Base-by-base conservation (phyloP, 805 yeast species). In the Barnettozyma wickerhamii region DNA sequence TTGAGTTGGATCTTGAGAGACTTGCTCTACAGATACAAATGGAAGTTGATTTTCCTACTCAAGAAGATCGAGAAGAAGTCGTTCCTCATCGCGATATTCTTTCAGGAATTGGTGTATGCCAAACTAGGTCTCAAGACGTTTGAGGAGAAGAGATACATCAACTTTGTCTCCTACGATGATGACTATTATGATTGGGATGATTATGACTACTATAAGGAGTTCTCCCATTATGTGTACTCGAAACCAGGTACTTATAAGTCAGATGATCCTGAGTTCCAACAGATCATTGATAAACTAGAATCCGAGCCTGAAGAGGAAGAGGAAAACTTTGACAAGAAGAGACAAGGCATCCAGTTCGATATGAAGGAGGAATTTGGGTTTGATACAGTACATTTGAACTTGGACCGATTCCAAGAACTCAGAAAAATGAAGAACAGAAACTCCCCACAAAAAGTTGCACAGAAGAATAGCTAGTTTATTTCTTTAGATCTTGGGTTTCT, bases 291-390 rank as follows among this genome's bases (percentile, higher is more conserved):
- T 7, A 28, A 28, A 7, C 10, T 29, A n/a, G 28, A 32, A 15
- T 6, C 23, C 10, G 27, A 35, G 10, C 18, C 33, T 13, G 26
- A 30, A 19, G 30, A 27, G 15, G 26, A 17, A 7, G 19, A 19
- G 20, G 34, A 35, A 6, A 33, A 43, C 6, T 40, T 44, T 21
- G 19, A 29, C 5, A 27, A 24, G 4, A 20, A 35, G 6, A 41
- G 19, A 10, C 42, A 37, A 14, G 46, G 37, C 6, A 27, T 41
- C 12, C 9, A 30, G 5, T 49, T 52, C 36, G 51, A 48, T 30
- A 33, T 46, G 34, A 41, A 48, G 12, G 55, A 53, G 23, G 46
- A 52, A n/a, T 55, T 34, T 39, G 55, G 56, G 4, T 52, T 53
- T 35, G 50, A 53, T 33, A 19, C 43, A 2, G 50, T 52, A 14